Percentiles rank a stretch among this genome's conserved stretches.
Conservation (phyloP, 768 basidiomycete genomes). For the Gloeophyllum trabeum region DNA sequence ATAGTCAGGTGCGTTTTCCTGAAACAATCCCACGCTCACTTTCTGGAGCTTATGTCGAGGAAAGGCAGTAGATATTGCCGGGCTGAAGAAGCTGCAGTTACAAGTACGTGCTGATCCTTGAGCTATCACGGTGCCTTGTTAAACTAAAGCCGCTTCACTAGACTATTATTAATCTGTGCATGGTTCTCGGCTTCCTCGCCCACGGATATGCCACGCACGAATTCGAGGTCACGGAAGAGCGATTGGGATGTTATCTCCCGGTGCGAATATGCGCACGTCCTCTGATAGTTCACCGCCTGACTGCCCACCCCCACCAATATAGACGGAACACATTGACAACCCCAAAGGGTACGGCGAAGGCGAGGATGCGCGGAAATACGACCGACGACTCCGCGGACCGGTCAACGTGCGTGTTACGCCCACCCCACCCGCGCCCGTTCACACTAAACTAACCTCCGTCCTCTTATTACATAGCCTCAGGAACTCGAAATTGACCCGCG, state of each 20-base stretch:
- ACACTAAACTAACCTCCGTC: no score
- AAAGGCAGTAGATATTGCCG: slow-evolving; percentile 77
- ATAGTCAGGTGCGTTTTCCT: slow-evolving; percentile 45
- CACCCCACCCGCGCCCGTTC: no score
- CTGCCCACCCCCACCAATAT: background rate
- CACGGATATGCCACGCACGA: slow-evolving; percentile 75
- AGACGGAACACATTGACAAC: slow-evolving; percentile 88
- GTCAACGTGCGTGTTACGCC: slow-evolving; percentile 54
- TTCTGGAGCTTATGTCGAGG: background rate
- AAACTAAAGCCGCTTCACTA: no score
- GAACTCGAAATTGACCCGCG: slow-evolving; percentile 79
- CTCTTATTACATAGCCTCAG: slow-evolving; percentile 51
- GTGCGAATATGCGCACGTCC: slow-evolving; percentile 24
- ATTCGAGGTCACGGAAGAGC: slow-evolving; percentile 78
- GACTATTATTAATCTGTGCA: slow-evolving; percentile 82
- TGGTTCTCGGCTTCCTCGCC: slow-evolving; percentile 86
- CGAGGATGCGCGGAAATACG: slow-evolving; percentile 71
- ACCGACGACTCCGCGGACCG: slow-evolving; percentile 69
- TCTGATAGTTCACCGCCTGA: background rate
- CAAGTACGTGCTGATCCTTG: slow-evolving; percentile 31
- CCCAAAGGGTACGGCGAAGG: slow-evolving; percentile 83
- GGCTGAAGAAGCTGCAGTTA: slow-evolving; percentile 59
- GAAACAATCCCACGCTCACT: background rate
- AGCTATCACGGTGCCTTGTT: no score
- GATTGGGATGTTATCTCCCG: slow-evolving; percentile 79